Evolutionary conservation across 2,329 filamentous ascomycete species (phyloP).

Genomic region (Grosmannia serpens): DNA sequence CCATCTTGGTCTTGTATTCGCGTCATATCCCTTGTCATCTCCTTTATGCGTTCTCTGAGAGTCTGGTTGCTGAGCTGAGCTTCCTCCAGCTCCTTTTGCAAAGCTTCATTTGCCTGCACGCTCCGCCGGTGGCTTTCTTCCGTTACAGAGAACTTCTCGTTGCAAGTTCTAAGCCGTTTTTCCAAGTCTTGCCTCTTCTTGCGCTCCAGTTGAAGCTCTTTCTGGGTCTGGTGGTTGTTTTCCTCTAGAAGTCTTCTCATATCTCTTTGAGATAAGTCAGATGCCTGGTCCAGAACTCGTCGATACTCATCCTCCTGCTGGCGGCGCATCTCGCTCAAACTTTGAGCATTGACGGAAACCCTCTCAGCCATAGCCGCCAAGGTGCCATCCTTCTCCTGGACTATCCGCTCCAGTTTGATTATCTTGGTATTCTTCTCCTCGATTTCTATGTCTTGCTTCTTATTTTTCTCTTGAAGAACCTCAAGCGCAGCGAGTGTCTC

Average conservation of each 20-base stretch:
- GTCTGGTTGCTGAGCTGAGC: neutral
- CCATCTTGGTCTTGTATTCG: neutral
- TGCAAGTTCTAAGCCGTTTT: slow-evolving; percentile 7
- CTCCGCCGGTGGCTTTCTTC: slow-evolving; percentile 7
- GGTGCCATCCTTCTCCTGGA: neutral
- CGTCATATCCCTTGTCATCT: slow-evolving; percentile 1
- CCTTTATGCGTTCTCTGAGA: neutral
- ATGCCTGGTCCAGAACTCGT: slow-evolving; percentile 1
- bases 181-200: slow-evolving; percentile 8
- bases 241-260: slow-evolving; percentile 3
- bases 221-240: slow-evolving; percentile 1
- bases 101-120: neutral
- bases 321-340: slow-evolving; percentile 1
- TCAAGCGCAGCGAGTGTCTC: neutral
- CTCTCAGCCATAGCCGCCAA: neutral
- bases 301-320: slow-evolving; percentile 8
- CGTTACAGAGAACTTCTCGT: neutral
- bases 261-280: slow-evolving; percentile 4
- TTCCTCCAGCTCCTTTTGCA: slow-evolving; percentile 5
- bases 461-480: neutral
- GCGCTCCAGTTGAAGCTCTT: slow-evolving; percentile 9
- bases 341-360: slow-evolving; percentile 1
- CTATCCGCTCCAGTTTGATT: slow-evolving; percentile 3
- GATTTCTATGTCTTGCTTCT: neutral
- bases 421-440: slow-evolving; percentile 4